A percentile compares a stretch with the other conserved stretches of the same genome.
Conservation (phyloP, 176 grass and related monocot genomes). For the Microstegium vimineum region DNA sequence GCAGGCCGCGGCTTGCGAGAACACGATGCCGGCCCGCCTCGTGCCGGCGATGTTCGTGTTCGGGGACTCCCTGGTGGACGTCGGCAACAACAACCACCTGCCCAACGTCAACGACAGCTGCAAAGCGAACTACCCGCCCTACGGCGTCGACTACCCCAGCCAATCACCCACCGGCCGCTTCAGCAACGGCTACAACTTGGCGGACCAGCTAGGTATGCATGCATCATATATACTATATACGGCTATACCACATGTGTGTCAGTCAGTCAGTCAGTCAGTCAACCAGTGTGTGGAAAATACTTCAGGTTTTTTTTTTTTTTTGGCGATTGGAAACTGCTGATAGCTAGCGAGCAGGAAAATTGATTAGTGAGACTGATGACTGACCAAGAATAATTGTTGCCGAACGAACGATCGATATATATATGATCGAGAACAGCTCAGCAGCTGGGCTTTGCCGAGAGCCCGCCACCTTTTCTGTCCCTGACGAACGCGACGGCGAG, state of each 20-base stretch:
- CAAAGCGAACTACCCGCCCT: constrained; percentile 51
- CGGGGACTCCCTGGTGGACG: constrained; percentile 84
- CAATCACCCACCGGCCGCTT: constrained; percentile 62
- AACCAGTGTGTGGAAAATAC: too few species aligned
- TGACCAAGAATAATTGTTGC: not conserved
- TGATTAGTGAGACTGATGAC: not conserved
- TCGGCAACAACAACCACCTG: constrained; percentile 86
- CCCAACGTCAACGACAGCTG: not conserved
- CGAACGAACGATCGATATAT: too few species aligned
- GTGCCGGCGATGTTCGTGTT: constrained; percentile 83
- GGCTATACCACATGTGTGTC: too few species aligned
- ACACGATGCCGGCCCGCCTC: not conserved
- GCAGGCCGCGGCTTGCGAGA: not conserved
- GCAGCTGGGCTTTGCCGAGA: constrained; percentile 54
- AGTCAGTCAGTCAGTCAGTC: too few species aligned
- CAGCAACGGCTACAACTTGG: constrained; percentile 81
- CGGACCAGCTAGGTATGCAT: constrained; percentile 63
- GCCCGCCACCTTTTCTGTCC: constrained; percentile 58
- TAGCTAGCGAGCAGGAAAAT: not conserved
- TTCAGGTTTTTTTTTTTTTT: too few species aligned
- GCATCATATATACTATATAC: too few species aligned
- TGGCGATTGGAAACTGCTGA: not conserved
- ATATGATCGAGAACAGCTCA: constrained; percentile 26
- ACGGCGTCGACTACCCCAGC: constrained; percentile 52
- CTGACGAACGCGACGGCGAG: constrained; percentile 3